phyloP scores from a whole-genome alignment of 2,329 filamentous ascomycete genomes.

The Pseudogymnoascus sp. region DNA sequence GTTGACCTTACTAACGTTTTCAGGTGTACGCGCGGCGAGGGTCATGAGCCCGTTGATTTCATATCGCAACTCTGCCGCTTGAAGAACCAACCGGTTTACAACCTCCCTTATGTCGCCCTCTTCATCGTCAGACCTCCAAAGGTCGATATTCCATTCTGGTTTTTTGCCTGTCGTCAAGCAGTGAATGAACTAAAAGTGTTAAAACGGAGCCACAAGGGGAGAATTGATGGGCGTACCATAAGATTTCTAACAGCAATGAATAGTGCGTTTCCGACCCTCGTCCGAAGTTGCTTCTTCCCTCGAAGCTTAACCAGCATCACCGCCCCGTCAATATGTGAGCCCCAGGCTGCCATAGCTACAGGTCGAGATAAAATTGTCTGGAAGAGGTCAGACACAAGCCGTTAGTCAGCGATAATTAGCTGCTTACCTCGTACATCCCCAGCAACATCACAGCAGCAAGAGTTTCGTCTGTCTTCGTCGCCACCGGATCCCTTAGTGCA shows the following conservation, averaged over 20 bases:
- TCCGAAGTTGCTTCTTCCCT: slow-evolving; percentile 47
- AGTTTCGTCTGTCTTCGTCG: slow-evolving; percentile 48
- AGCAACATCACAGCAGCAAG: slow-evolving; percentile 53
- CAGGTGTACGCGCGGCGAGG: slow-evolving; percentile 38
- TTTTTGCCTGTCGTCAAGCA: slow-evolving; percentile 46
- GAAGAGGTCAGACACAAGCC: slow-evolving; percentile 12
- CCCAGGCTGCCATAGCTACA: slow-evolving; percentile 51
- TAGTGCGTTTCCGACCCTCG: slow-evolving; percentile 45
- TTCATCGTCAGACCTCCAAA: slow-evolving; percentile 50
- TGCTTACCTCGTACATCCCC: slow-evolving; percentile 49
- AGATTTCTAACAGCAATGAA: slow-evolving; percentile 55
- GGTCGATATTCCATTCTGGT: slow-evolving; percentile 48
- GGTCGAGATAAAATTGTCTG: slow-evolving; percentile 45
- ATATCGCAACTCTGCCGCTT: slow-evolving; percentile 47
- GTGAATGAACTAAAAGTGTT: slow-evolving; percentile 50
- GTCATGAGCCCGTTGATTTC: slow-evolving; percentile 46
- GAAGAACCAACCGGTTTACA: slow-evolving; percentile 40
- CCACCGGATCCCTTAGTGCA: slow-evolving; percentile 44
- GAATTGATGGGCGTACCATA: slow-evolving; percentile 38
- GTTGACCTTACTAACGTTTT: slow-evolving; percentile 44
- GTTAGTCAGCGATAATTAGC: neutral
- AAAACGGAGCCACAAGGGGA: neutral
- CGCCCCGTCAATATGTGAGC: slow-evolving; percentile 58
- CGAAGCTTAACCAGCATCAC: slow-evolving; percentile 52
- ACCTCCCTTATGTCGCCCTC: slow-evolving; percentile 42